Base-by-base conservation (phyloP, 345 rosid species). In the Reutealis trisperma region DNA sequence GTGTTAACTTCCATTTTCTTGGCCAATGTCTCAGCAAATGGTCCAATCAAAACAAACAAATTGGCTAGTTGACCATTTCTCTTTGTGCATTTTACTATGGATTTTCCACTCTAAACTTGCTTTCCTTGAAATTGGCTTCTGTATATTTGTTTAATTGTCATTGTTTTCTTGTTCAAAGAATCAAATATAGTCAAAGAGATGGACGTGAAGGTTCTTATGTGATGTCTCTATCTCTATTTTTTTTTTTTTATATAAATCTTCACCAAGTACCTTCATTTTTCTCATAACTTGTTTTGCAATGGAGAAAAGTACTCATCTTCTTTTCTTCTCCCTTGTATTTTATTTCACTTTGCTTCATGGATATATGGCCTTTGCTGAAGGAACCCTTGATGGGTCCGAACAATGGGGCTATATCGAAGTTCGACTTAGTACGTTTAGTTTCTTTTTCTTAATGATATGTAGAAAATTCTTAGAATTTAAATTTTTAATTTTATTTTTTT, bases 391-490 rank as follows among this genome's bases (percentile, higher is more conserved):
- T 27, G 88, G 90, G 16, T 85, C 86, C 15, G 88, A 85, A 78
- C 68, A 67, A 62, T 83, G 88, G 88, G 87, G 88, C 51, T 87
- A 83, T 8, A 83, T 79, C 2, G 75, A 87, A 83, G 87, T 83
- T 68, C 72, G 88, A 59, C 87, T 84, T 0, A 78, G 88, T 85
- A 71, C 0, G 87, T 42, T 8, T 6, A 61, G n/a, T 54, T 24
- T n/a, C 42, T 6, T 66, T 9, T 42, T 63, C 6, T 6, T n/a
- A n/a, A n/a, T n/a, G 2, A 27, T 27, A 27, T 1, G 15, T 52
- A 8, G 13, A 47, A 47, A 47, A 47, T 47, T 9, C 51, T 47
- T 10, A 47, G 13, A 47, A 47, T 47, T 47, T 47, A 12, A 8
- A 47, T 47, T 9, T 47, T 0, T 47, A 11, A 5, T 27, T 27